phyloP scores from a whole-genome alignment of 441 rosid species.

The Arabidopsis lyrata region DNA sequence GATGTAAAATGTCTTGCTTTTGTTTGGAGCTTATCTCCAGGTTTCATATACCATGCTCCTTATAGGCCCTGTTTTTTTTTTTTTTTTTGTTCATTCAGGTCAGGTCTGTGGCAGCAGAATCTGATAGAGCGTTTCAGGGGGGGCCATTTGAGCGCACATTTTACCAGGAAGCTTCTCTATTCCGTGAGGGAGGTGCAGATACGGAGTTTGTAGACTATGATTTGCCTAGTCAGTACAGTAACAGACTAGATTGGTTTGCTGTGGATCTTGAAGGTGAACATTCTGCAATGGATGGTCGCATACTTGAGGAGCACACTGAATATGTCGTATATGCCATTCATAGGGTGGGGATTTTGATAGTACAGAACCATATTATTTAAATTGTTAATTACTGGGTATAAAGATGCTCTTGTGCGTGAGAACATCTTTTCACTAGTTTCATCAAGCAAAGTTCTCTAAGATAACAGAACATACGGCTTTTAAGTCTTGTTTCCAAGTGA shows the following conservation, averaged over 20 bases:
- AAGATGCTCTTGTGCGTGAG: background rate
- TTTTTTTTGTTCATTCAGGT: slow-evolving; percentile 57
- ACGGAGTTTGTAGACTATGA: slow-evolving; percentile 52
- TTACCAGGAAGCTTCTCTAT: slow-evolving; percentile 76
- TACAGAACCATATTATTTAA: background rate
- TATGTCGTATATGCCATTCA: slow-evolving; percentile 97
- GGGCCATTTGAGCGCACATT: slow-evolving; percentile 82
- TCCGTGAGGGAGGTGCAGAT: slow-evolving; percentile 57
- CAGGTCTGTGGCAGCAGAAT: slow-evolving; percentile 95
- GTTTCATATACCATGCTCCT: slow-evolving; percentile 28
- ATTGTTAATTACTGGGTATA: background rate
- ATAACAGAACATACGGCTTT: slow-evolving; percentile 17
- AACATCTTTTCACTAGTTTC: slow-evolving; percentile 18
- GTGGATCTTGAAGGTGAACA: slow-evolving; percentile 99
- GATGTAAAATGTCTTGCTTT: slow-evolving; percentile 10
- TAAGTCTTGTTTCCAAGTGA: slow-evolving; percentile 6
- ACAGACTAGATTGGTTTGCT: slow-evolving; percentile 90
- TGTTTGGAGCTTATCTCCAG: slow-evolving; percentile 16
- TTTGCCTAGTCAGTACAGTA: slow-evolving; percentile 67
- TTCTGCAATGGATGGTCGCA: slow-evolving; percentile 99
- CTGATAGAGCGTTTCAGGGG: slow-evolving; percentile 90
- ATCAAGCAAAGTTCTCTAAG: slow-evolving; percentile 18
- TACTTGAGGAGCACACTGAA: slow-evolving; percentile 96
- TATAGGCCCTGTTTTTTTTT: background rate
- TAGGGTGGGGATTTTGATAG: slow-evolving; percentile 63